phyloP scores from a whole-genome alignment of 2,329 filamentous ascomycete species.

The Trichoderma cornu-damae region DNA sequence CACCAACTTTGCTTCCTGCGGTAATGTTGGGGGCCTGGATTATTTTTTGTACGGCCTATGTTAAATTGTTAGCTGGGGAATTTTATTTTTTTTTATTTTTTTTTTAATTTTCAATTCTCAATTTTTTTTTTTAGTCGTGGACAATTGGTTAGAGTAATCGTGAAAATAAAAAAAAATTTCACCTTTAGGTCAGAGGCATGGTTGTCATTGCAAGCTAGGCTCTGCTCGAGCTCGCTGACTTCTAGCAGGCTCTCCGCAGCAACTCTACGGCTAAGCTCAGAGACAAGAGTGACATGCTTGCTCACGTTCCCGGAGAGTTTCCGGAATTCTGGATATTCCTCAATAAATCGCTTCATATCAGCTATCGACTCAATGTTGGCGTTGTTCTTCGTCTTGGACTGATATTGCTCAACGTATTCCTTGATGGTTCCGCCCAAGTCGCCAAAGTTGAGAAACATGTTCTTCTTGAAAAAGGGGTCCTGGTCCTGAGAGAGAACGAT shows the following conservation, averaged over 20 bases:
- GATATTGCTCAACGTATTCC: conserved; percentile 97
- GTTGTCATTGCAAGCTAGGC: conserved; percentile 93
- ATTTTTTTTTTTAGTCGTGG: no score
- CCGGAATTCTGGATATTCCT: conserved; percentile 96
- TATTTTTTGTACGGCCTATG: conserved; percentile 73
- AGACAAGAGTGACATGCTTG: conserved; percentile 94
- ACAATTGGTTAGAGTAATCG: no score
- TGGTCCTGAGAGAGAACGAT: conserved; percentile 95
- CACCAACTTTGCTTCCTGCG: conserved; percentile 74
- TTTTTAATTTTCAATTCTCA: no score
- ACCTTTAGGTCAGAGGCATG: conserved; percentile 88
- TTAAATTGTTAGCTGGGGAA: conserved; percentile 24
- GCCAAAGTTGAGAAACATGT: conserved; percentile 98
- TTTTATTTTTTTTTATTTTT: no score
- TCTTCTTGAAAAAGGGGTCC: conserved; percentile 97
- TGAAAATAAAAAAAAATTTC: no score
- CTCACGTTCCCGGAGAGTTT: conserved; percentile 97
- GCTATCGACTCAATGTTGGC: conserved; percentile 94
- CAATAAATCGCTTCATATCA: conserved; percentile 99
- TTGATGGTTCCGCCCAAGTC: conserved; percentile 95
- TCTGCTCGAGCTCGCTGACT: conserved; percentile 95
- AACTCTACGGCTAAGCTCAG: conserved; percentile 84
- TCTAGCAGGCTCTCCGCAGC: conserved; percentile 84
- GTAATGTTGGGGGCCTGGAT: conserved; percentile 76
- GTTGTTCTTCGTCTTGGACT: conserved; percentile 93